Conservation (phyloP, 495 filamentous ascomycete genomes). For the Rusavskia elegans region DNA sequence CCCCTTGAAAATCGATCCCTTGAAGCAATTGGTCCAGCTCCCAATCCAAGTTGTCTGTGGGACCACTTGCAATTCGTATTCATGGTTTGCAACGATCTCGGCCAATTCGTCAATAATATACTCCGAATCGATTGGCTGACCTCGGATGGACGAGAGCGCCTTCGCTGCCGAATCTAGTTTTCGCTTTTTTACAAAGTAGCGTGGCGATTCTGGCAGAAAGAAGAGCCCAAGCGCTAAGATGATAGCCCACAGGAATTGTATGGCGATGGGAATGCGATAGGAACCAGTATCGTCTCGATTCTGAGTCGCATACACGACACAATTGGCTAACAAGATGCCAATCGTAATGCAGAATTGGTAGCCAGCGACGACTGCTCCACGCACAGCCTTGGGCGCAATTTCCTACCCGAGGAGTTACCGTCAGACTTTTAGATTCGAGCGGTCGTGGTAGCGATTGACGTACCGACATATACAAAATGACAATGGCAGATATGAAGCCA, state of each 20-base stretch:
- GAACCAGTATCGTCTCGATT: constrained; percentile 42
- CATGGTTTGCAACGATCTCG: constrained; percentile 63
- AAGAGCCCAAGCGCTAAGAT: constrained; percentile 49
- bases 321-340: constrained; percentile 55
- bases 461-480: constrained; percentile 59
- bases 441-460: background rate
- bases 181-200: constrained; percentile 45
- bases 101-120: constrained; percentile 51
- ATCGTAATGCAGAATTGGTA: constrained; percentile 63
- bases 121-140: constrained; percentile 37
- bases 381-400: constrained; percentile 44
- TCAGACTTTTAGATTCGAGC: no score
- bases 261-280: constrained; percentile 54
- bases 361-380: constrained; percentile 51
- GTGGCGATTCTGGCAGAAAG: constrained; percentile 61
- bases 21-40: constrained; percentile 53
- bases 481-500: constrained; percentile 56
- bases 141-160: constrained; percentile 27
- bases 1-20: constrained; percentile 40
- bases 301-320: constrained; percentile 54
- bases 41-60: constrained; percentile 41
- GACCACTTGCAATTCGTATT: constrained; percentile 47
- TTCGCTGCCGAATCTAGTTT: constrained; percentile 26
- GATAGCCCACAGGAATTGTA: constrained; percentile 53
- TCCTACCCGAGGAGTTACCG: background rate